These are phyloP conservation scores for Monilinia fructicola DNA, from an alignment of 2,329 filamentous ascomycete genomes.

Conservation along the genomic window DNA sequence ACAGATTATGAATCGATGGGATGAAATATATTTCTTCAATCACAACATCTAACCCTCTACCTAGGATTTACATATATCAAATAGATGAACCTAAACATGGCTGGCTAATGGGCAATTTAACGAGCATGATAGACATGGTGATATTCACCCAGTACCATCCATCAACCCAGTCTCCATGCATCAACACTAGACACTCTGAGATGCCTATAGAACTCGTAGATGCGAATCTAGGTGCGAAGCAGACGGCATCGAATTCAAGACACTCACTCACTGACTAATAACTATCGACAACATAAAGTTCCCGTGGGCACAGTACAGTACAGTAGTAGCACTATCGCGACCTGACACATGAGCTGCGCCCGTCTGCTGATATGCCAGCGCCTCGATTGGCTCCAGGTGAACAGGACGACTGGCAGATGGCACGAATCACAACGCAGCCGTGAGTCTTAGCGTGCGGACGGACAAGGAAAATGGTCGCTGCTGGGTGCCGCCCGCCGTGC, in stretches of 20 bases:
- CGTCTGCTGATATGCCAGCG: not conserved
- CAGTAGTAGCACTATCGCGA: too few species aligned
- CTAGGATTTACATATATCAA: too few species aligned
- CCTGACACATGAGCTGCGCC: not conserved
- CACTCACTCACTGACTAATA: not conserved
- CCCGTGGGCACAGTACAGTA: not conserved
- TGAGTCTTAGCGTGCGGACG: not conserved
- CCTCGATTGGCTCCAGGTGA: slow-evolving; percentile 3
- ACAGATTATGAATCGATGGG: too few species aligned
- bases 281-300: slow-evolving; percentile 14
- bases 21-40: too few species aligned
- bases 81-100: too few species aligned
- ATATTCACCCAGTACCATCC: too few species aligned
- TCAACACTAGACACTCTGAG: too few species aligned
- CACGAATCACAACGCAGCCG: slow-evolving; percentile 14
- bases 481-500: not conserved
- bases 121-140: too few species aligned
- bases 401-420: not conserved
- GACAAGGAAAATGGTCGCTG: slow-evolving; percentile 17
- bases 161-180: too few species aligned
- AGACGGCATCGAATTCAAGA: slow-evolving; percentile 9
- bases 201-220: not conserved
- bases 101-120: too few species aligned
- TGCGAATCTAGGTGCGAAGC: not conserved
- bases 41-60: too few species aligned